Base-by-base conservation (phyloP, 1,139 yeast genomes). In the Geotrichum klebahnii region DNA sequence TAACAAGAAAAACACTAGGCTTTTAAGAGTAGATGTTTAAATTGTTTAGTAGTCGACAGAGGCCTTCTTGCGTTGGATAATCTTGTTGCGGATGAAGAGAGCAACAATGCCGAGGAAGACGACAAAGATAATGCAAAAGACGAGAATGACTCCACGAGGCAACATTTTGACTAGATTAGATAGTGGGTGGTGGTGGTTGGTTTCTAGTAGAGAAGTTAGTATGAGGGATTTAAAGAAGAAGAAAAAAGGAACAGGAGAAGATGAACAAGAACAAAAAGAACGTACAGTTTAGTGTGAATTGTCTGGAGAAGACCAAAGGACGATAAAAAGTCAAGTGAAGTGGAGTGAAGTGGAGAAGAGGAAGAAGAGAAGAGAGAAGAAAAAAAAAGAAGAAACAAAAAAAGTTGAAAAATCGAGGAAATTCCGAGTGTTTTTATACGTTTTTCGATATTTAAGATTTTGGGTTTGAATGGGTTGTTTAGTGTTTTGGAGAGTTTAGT, bases 101-200 rank as follows among this genome's bases (percentile, higher is more conserved):
- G 46, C 46, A 31, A 32, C 36, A 33, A 50, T 9, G 26, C 47
- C 50, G 32, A 23, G 56, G 67, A 70, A 70, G 57, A 76, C 74
- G 59, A 74, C 69, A 59, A 71, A 71, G 59, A 75, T 62, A 56
- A 76, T 65, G 64, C 72, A 67, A 65, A 76, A 73, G 57, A 75
- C 80, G 62, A 75, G 69, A 63, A 75, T 75, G 64, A 75, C 79
- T 67, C 79, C 79, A 59, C 73, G 72, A 67, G 80, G 79, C 63
- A 76, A 70, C 77, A 73, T 74, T 65, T 57, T 58, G 19, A 31
- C 10, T 16, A 24, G 42, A 10, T 22, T 6, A 6, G 9, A 23
- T 8, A 20, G 8, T 22, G 38, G 16, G 42, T 8, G 37, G 6
- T 26, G 2, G 20, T 32, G 35, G 8, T 32, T 28, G 31, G 31